phyloP scores from a whole-genome alignment of 352 stramenopile genomes.

The Phytophthora vignae region DNA sequence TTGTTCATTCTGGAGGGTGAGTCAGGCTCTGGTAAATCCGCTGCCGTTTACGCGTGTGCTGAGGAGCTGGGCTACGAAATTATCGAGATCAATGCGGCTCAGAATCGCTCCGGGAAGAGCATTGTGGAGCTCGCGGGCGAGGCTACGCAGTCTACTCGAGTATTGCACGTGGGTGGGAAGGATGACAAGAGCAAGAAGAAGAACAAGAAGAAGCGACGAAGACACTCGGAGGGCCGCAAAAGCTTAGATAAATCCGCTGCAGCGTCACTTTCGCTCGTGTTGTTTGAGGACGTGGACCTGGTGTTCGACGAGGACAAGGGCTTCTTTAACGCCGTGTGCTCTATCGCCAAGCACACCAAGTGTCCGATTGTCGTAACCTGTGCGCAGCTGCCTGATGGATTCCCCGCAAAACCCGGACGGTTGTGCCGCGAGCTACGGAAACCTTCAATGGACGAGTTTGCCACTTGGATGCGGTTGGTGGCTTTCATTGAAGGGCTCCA shows the following conservation, averaged over 20 bases:
- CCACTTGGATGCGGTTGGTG: constrained; percentile 70
- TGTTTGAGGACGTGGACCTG: constrained; percentile 87
- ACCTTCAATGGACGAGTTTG: constrained; percentile 68
- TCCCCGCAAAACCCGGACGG: constrained; percentile 57
- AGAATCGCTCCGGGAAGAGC: constrained; percentile 73
- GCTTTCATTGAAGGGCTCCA: constrained; percentile 62
- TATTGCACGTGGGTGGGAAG: constrained; percentile 59
- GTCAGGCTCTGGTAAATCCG: constrained; percentile 78
- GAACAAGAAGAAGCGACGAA: constrained; percentile 53
- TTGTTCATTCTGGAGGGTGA: constrained; percentile 82
- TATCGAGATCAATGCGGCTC: constrained; percentile 87
- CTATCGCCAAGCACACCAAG: constrained; percentile 85
- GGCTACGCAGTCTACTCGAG: constrained; percentile 83
- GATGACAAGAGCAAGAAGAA: constrained; percentile 58
- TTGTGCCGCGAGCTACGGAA: constrained; percentile 49
- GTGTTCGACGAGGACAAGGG: constrained; percentile 87
- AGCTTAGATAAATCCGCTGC: constrained; percentile 46
- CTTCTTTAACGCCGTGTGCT: constrained; percentile 71
- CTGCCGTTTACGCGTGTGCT: constrained; percentile 80
- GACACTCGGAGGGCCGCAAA: constrained; percentile 37
- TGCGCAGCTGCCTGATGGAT: constrained; percentile 60
- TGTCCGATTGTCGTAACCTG: constrained; percentile 86
- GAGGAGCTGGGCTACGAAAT: constrained; percentile 86
- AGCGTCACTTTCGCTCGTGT: constrained; percentile 77
- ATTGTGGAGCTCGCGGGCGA: constrained; percentile 84